Percentiles rank a stretch among this genome's conserved stretches.
phyloP scores from a whole-genome alignment of 345 rosid genomes.

The Populus ilicifolia region DNA sequence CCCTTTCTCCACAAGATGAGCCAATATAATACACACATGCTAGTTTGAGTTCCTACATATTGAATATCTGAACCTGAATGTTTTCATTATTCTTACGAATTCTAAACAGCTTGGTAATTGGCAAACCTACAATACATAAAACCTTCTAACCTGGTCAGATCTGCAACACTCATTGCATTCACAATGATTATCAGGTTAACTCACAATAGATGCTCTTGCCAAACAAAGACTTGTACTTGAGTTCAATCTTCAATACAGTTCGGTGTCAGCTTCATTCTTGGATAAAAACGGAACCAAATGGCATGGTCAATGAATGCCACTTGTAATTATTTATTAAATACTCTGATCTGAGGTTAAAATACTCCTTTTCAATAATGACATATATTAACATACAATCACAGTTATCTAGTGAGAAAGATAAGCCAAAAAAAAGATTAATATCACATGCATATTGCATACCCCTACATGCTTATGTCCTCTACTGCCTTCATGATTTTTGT shows the following conservation, averaged over 20 bases:
- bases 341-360: not conserved
- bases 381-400: not conserved
- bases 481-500: not conserved
- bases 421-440: not conserved
- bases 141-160: not conserved
- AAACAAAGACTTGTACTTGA: not conserved
- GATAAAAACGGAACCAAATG: not conserved
- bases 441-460: not conserved
- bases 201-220: not conserved
- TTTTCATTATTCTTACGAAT: not conserved
- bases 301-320: not conserved
- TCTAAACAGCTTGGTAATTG: not conserved
- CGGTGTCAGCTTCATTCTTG: too few species aligned
- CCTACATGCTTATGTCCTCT: not conserved
- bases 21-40: not conserved
- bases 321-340: not conserved
- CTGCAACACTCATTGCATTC: not conserved
- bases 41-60: not conserved
- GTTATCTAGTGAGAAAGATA: not conserved
- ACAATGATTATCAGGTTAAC: not conserved
- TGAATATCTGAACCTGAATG: not conserved
- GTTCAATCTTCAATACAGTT: not conserved
- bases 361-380: not conserved
- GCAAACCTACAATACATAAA: not conserved
- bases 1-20: not conserved